phyloP scores from a whole-genome alignment of 2,329 filamentous ascomycete species.

The Colletotrichum truncatum region DNA sequence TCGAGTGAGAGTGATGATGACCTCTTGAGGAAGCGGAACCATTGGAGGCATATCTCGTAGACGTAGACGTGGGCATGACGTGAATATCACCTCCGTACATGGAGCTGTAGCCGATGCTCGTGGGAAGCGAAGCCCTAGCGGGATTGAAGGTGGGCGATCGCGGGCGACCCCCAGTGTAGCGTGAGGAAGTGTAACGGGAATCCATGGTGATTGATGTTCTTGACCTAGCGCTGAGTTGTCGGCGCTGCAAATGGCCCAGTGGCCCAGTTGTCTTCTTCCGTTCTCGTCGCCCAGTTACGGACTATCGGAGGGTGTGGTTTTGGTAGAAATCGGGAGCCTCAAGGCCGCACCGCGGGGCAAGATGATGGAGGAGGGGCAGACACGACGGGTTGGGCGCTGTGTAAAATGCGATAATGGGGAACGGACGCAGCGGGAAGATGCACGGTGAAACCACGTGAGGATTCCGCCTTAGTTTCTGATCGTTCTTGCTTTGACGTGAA shows the following conservation, averaged over 20 bases:
- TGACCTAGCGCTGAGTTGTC: constrained; percentile 10
- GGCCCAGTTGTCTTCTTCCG: neutral
- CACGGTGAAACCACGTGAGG: constrained; percentile 27
- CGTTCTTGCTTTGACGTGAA: constrained; percentile 16
- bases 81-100: constrained; percentile 64
- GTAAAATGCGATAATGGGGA: constrained; percentile 1
- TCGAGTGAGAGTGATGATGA: constrained; percentile 25
- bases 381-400: constrained; percentile 16
- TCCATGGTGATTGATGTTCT: constrained; percentile 33
- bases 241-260: neutral
- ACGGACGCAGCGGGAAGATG: constrained; percentile 22
- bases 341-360: neutral
- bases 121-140: constrained; percentile 63
- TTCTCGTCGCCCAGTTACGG: neutral
- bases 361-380: neutral
- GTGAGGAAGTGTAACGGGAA: constrained; percentile 31
- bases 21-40: constrained; percentile 15
- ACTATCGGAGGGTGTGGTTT: neutral
- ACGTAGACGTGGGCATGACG: constrained; percentile 56
- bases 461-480: constrained; percentile 10
- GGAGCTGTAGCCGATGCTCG: constrained; percentile 58
- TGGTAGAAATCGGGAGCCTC: neutral
- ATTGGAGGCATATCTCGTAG: constrained; percentile 41
- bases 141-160: constrained; percentile 58
- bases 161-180: constrained; percentile 27